Conservation (phyloP, 495 filamentous ascomycete species). For the Talaromyces wortmannii region DNA sequence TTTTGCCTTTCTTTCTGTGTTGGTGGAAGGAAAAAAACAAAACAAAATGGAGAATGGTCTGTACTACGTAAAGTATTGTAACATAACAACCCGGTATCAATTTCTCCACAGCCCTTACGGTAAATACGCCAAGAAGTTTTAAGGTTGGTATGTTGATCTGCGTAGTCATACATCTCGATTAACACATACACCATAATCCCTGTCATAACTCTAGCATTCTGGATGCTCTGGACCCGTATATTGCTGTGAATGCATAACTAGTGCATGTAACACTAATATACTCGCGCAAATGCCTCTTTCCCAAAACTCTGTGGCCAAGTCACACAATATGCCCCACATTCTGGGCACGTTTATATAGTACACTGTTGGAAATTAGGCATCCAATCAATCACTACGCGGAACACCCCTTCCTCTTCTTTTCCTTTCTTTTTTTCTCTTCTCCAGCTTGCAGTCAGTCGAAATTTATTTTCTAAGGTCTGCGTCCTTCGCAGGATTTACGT, state of each 20-base stretch:
- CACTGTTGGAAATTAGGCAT: not conserved
- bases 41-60: no score
- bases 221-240: not conserved
- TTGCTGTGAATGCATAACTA: not conserved
- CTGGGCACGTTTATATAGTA: not conserved
- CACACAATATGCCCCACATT: constrained; percentile 1
- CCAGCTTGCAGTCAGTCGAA: not conserved
- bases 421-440: constrained; percentile 3
- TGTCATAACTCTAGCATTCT: not conserved
- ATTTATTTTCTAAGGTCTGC: not conserved
- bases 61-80: no score
- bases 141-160: no score
- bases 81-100: no score
- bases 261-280: constrained; percentile 3
- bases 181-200: constrained; percentile 1
- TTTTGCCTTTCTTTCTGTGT: no score
- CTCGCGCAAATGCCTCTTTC: not conserved
- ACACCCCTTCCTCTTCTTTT: not conserved
- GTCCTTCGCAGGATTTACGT: not conserved
- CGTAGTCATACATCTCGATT: no score
- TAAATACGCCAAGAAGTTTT: no score
- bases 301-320: not conserved
- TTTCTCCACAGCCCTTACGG: no score
- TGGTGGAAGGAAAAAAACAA: no score
- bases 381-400: not conserved